These are phyloP conservation scores for Elasticomyces elasticus DNA, from an alignment of 495 filamentous ascomycete genomes.

Conservation along the genomic window DNA sequence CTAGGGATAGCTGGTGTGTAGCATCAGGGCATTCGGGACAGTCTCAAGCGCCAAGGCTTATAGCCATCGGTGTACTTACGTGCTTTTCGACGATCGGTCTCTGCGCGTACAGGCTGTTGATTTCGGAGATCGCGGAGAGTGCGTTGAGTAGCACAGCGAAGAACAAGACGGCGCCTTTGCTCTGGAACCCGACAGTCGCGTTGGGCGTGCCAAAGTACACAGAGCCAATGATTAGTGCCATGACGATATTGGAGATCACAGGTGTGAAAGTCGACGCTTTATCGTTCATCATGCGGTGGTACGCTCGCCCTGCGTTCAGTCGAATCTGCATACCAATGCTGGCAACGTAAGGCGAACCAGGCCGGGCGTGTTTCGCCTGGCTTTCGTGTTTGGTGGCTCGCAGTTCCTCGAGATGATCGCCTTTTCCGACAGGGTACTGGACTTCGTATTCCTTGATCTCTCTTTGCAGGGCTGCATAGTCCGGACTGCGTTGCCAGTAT, in stretches of 20 bases:
- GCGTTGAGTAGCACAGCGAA: constrained; percentile 41
- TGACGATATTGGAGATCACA: constrained; percentile 21
- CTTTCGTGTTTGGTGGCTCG: constrained; percentile 13
- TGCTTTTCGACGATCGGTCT: constrained; percentile 89
- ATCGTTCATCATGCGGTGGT: constrained; percentile 37
- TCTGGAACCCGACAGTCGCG: constrained; percentile 36
- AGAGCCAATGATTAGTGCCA: constrained; percentile 38
- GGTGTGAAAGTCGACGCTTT: constrained; percentile 23
- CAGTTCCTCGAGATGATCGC: constrained; percentile 6
- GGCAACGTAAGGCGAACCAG: constrained; percentile 39
- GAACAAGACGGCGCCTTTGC: constrained; percentile 27
- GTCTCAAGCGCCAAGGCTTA: too few relatives aligned
- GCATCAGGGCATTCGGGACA: too few relatives aligned
- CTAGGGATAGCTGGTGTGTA: too few relatives aligned
- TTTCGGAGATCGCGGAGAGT: constrained; percentile 49
- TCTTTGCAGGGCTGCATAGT: constrained; percentile 3
- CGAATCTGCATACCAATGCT: constrained; percentile 40
- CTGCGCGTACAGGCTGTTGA: constrained; percentile 65
- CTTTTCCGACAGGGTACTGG: constrained; percentile 4
- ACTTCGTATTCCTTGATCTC: constrained; percentile 18
- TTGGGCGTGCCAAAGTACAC: constrained; percentile 40
- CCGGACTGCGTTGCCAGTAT: constrained; percentile 15
- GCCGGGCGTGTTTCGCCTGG: constrained; percentile 28
- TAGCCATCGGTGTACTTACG: too few relatives aligned
- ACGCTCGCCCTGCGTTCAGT: constrained; percentile 43